These are phyloP conservation scores for Salvia splendens DNA, from an alignment of 257 asterid genomes.

Conservation along the genomic window DNA sequence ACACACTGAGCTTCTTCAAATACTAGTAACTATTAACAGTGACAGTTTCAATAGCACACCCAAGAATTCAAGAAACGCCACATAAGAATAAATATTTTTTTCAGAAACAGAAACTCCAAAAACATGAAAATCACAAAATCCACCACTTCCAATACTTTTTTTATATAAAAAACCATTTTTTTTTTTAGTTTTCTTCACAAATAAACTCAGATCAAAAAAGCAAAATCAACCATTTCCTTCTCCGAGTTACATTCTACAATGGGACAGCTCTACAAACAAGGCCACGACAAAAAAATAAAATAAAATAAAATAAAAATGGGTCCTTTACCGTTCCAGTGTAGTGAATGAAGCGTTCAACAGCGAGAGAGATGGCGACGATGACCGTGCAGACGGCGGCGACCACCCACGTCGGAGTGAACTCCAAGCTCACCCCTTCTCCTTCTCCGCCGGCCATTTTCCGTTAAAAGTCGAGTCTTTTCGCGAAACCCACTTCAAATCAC, in stretches of 20 bases:
- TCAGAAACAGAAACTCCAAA: not conserved
- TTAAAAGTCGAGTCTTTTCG: not conserved
- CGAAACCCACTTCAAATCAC: conserved; percentile 29
- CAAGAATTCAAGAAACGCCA: not conserved
- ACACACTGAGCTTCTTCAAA: not conserved
- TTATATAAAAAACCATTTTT: not conserved
- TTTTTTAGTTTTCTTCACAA: not conserved
- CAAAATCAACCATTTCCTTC: not conserved
- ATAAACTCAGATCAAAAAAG: too few relatives aligned
- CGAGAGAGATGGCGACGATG: conserved; percentile 75
- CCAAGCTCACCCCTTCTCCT: conserved; percentile 60
- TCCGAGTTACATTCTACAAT: conserved; percentile 22
- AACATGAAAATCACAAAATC: not conserved
- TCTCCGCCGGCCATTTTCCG: conserved; percentile 67
- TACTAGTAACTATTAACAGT: not conserved
- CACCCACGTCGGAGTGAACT: conserved; percentile 90
- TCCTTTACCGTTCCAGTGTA: conserved; percentile 80
- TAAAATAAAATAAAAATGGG: not conserved
- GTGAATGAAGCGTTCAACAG: conserved; percentile 66
- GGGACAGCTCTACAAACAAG: conserved; percentile 15
- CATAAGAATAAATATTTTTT: not conserved
- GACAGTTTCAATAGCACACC: not conserved
- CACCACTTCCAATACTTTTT: not conserved
- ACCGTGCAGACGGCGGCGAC: conserved; percentile 80
- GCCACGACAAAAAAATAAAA: not conserved